Evolutionary conservation across 768 basidiomycete species (phyloP).

Genomic region (Leccinum obscurum): DNA sequence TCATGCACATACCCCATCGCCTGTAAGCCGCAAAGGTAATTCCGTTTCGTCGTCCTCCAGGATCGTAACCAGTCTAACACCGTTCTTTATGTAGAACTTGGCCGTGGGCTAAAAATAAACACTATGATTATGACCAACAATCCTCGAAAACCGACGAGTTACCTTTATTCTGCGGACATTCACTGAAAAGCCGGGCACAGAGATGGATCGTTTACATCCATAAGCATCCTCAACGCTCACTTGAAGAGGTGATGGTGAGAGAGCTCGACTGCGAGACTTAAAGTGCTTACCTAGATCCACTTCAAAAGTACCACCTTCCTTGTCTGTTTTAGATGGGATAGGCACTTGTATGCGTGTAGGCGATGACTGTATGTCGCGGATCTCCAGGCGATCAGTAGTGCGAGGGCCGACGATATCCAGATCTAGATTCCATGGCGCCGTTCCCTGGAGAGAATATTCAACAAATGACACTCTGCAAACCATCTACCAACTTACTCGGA

Average conservation of each 20-base stretch:
- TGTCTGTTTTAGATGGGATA: constrained; percentile 65
- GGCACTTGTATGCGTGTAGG: constrained; percentile 61
- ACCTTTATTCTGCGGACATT: constrained; percentile 84
- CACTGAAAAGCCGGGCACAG: constrained; percentile 76
- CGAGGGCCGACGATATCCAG: constrained; percentile 78
- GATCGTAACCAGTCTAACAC: constrained; percentile 58
- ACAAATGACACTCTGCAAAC: background rate
- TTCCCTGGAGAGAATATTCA: constrained; percentile 54
- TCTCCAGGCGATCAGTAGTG: constrained; percentile 56
- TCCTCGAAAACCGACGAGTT: constrained; percentile 18
- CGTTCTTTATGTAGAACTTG: constrained; percentile 74
- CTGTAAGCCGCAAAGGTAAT: constrained; percentile 84
- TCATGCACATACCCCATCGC: constrained; percentile 69
- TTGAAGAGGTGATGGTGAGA: constrained; percentile 28
- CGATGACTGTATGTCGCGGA: constrained; percentile 55
- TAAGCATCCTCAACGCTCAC: constrained; percentile 87
- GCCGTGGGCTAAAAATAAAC: constrained; percentile 66
- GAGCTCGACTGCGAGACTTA: background rate
- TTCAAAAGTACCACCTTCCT: constrained; percentile 74
- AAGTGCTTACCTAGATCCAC: constrained; percentile 64
- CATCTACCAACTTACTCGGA: constrained; percentile 53
- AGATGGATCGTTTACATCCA: constrained; percentile 76
- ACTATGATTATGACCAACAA: background rate
- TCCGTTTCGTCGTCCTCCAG: constrained; percentile 71
- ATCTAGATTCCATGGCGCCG: constrained; percentile 86